These are phyloP conservation scores for Capsicum rhomboideum DNA, from an alignment of 257 asterid species.

Conservation along the genomic window DNA sequence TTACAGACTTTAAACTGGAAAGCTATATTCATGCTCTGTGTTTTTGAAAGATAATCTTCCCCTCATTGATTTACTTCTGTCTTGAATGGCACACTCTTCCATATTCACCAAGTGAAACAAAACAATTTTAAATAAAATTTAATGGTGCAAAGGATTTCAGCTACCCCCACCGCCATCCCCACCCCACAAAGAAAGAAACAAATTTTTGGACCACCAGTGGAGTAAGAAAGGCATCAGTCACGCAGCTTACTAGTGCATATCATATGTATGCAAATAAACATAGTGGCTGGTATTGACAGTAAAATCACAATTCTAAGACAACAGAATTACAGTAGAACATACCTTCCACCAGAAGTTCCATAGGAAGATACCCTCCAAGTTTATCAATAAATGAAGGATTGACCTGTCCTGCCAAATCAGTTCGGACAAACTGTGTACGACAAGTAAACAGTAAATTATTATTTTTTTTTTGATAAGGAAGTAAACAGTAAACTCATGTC, in stretches of 20 bases:
- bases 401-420: constrained; percentile 56
- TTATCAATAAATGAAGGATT: constrained; percentile 26
- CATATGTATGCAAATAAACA: neutral
- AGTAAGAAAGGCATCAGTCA: neutral
- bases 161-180: neutral
- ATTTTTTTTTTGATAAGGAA: no score
- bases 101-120: neutral
- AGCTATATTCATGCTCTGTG: neutral
- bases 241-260: neutral
- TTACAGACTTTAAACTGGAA: constrained; percentile 11
- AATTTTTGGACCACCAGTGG: neutral
- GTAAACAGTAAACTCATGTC: neutral
- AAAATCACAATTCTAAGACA: neutral
- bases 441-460: neutral
- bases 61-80: neutral
- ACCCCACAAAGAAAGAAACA: neutral
- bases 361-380: constrained; percentile 68
- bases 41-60: neutral
- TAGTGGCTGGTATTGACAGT: neutral
- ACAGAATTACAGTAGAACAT: neutral
- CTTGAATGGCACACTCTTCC: neutral
- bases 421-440: constrained; percentile 65
- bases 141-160: neutral
- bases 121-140: neutral
- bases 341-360: constrained; percentile 87